Evolutionary conservation across 1,284 basidiomycete species (phyloP).

Genomic region (Wallemia hederae): DNA sequence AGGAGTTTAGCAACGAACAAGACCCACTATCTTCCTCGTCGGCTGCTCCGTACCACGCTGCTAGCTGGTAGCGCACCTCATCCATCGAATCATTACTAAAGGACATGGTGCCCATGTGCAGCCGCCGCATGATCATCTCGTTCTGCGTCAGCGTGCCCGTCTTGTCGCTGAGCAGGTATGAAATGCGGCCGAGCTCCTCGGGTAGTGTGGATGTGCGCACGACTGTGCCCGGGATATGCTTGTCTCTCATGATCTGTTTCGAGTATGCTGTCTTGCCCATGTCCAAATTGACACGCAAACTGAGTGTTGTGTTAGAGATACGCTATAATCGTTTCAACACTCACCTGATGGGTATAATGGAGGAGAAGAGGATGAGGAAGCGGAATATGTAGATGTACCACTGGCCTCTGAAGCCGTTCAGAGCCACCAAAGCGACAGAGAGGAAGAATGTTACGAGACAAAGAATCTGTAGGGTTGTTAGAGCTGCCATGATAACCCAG

Average conservation of each 20-base stretch:
- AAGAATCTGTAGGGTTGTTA: constrained; percentile 33
- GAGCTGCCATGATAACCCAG: neutral
- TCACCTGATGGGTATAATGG: constrained; percentile 93
- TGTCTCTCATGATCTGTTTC: constrained; percentile 73
- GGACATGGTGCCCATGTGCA: constrained; percentile 96
- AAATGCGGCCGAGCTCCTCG: constrained; percentile 84
- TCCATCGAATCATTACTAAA: constrained; percentile 95
- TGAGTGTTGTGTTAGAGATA: constrained; percentile 13
- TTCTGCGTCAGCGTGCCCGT: constrained; percentile 95
- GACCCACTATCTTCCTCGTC: neutral
- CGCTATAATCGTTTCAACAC: constrained; percentile 10
- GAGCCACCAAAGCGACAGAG: constrained; percentile 65
- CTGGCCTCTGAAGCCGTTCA: constrained; percentile 81
- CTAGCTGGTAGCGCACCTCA: constrained; percentile 68
- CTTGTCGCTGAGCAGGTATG: constrained; percentile 87
- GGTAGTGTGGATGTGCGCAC: constrained; percentile 89
- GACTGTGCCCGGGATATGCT: constrained; percentile 77
- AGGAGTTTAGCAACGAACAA: neutral
- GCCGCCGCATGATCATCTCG: constrained; percentile 96
- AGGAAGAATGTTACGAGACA: constrained; percentile 78
- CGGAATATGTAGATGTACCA: constrained; percentile 95
- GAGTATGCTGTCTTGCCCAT: constrained; percentile 99
- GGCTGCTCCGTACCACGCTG: constrained; percentile 36
- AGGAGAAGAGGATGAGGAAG: constrained; percentile 90
- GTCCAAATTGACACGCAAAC: constrained; percentile 87